These are phyloP conservation scores for Cladosporium cucumerinum DNA, from an alignment of 2,329 filamentous ascomycete species.

Conservation along the genomic window DNA sequence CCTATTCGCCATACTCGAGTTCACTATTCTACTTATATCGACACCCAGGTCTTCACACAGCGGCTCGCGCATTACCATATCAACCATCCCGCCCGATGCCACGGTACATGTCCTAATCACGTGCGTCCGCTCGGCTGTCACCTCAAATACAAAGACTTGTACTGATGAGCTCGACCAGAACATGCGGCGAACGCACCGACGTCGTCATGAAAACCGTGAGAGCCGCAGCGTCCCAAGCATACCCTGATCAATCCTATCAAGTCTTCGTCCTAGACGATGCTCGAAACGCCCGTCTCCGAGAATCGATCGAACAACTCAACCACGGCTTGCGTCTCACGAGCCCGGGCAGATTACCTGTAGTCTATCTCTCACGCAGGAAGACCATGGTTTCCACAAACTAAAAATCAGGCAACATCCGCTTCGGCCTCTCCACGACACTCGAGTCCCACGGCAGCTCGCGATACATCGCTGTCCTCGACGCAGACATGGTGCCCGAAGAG, in stretches of 20 bases:
- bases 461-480: slow-evolving; percentile 4
- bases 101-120: neutral
- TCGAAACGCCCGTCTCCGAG: neutral
- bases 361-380: slow-evolving; percentile 15
- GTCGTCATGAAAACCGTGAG: slow-evolving; percentile 19
- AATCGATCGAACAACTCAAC: slow-evolving; percentile 11
- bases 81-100: neutral
- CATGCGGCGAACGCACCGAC: slow-evolving; percentile 16
- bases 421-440: slow-evolving; percentile 8
- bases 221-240: slow-evolving; percentile 16
- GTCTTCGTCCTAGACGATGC: slow-evolving; percentile 20
- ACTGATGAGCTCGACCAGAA: neutral
- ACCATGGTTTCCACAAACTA: slow-evolving; percentile 5
- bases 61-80: neutral
- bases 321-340: neutral
- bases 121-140: neutral
- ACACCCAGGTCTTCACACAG: neutral
- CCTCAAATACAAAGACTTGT: neutral
- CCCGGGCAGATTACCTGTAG: neutral
- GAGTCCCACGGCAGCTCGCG: neutral
- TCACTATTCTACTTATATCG: neutral
- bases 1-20: neutral
- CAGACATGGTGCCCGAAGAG: neutral
- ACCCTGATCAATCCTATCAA: slow-evolving; percentile 13
- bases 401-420: slow-evolving; percentile 19